These are phyloP conservation scores for Ophiostoma sp. DNA, from an alignment of 2,329 filamentous ascomycete species.

Conservation along the genomic window DNA sequence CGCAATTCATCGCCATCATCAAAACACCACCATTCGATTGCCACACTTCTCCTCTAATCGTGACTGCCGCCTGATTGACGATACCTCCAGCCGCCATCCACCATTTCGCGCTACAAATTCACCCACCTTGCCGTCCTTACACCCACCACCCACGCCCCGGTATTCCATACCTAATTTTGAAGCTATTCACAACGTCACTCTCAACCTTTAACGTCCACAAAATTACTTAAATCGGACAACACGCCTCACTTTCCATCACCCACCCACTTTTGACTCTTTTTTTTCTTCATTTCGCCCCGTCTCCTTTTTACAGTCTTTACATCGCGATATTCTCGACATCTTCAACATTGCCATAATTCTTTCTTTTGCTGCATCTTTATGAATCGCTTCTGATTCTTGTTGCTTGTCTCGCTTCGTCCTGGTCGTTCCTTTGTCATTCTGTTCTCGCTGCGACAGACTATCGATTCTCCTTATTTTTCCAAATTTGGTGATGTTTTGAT, in stretches of 20 bases:
- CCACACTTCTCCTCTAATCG: conserved; percentile 32
- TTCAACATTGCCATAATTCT: background rate
- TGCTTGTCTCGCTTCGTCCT: background rate
- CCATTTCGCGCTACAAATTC: conserved; percentile 4
- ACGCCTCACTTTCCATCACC: background rate
- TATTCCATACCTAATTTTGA: conserved; percentile 20
- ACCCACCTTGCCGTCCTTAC: background rate
- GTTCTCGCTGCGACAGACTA: background rate
- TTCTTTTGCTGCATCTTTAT: background rate
- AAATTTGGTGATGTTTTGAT: conserved; percentile 2
- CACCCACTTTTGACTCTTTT: conserved; percentile 11
- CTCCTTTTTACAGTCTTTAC: background rate
- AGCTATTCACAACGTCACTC: conserved; percentile 24
- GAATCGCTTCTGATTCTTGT: background rate
- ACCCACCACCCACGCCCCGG: background rate
- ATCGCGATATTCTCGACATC: background rate
- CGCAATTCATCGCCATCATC: conserved; percentile 31
- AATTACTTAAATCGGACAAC: conserved; percentile 19
- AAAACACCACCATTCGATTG: conserved; percentile 38
- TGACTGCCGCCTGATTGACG: conserved; percentile 29
- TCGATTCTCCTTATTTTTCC: background rate
- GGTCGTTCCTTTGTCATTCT: background rate
- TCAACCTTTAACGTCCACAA: conserved; percentile 7
- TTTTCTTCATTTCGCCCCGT: background rate
- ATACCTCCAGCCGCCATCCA: conserved; percentile 27